Evolutionary conservation across 179 eudicot genomes (phyloP), one percentile per base, ranked within the genome.

Genomic region (Nepenthes alata): DNA sequence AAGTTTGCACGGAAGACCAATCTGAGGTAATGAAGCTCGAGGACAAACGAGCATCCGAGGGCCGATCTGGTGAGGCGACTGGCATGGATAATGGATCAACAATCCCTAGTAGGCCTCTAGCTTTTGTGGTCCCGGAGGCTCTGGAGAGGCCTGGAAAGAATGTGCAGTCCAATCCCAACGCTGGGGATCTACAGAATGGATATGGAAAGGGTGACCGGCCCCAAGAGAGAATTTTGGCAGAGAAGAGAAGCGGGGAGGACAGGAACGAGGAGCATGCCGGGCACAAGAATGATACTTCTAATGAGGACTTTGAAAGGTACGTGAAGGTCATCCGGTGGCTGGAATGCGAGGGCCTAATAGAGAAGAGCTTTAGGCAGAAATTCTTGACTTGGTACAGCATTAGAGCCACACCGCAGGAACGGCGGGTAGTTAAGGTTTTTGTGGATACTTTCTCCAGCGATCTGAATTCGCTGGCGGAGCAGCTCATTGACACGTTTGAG

Each of bases 321-420:
- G 80, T 93, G 66, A 93, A 93, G 72, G 85, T 79, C 58, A 73
- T 89, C n/a, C 65, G 98, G n/a, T 72, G 90, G 76, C 77, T 93
- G 34, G 98, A 93, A 69, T 81, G 90, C 47, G 81, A 83, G 6
- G 93, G 95, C 2, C 85, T 81, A 57, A 77, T 93, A 25, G 95
- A 89, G 38, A 74, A 70, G 47, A 73, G 64, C 58, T 93, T 89
- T 67, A 76, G 98, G 68, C 83, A 81, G 70, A 89, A 85, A 41
- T 85, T 93, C 65, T 64, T 93, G 67, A 93, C 98, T 8, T 93
- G 97, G 98, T 89, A 86, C 62, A 77, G 93, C 73, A 68, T 89
- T 67, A 86, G 88, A 62, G 98, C 98, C 52, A 83, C 83, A 10
- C 75, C 88, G 14, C 85, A 80, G 50, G 95, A 89, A 72, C 70